Evolutionary conservation across 805 yeast genomes (phyloP).

Genomic region (Henningerozyma blattae): DNA sequence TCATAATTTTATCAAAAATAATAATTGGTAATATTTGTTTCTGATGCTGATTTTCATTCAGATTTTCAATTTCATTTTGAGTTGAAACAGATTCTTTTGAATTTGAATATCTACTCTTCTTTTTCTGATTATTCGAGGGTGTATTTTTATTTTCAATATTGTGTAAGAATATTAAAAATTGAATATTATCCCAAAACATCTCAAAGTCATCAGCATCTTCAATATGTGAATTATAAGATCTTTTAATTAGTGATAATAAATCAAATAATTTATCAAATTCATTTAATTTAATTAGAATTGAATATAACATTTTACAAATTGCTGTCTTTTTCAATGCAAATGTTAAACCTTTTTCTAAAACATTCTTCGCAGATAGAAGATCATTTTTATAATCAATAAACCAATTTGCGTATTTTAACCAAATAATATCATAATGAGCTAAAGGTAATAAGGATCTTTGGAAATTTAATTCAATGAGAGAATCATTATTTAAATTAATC

Average conservation of each 20-base stretch:
- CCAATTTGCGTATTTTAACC: conserved; percentile 25
- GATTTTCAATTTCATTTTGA: too few species aligned
- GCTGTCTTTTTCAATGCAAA: conserved; percentile 13
- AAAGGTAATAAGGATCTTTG: conserved; percentile 23
- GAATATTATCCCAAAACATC: conserved; percentile 22
- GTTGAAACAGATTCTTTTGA: too few species aligned
- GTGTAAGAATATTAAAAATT: conserved; percentile 15
- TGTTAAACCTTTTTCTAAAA: conserved; percentile 12
- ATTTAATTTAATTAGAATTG: conserved; percentile 10
- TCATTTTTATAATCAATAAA: conserved; percentile 12
- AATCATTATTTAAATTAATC: conserved; percentile 10
- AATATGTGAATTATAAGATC: conserved; percentile 8
- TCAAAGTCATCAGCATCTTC: conserved; percentile 17
- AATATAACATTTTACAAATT: conserved; percentile 13
- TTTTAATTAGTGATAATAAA: conserved; percentile 7
- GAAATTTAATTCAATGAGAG: conserved; percentile 17
- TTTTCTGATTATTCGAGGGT: background rate
- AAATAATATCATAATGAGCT: conserved; percentile 20
- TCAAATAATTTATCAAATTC: conserved; percentile 10
- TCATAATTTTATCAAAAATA: conserved; percentile 9
- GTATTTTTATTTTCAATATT: conserved; percentile 4
- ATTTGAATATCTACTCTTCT: conserved; percentile 10
- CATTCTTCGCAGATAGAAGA: conserved; percentile 13
- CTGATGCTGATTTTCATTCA: background rate
- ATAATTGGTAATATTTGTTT: conserved; percentile 3